Evolutionary conservation across 805 yeast genomes (phyloP).

Genomic region (Sugiyamaella smithiae): DNA sequence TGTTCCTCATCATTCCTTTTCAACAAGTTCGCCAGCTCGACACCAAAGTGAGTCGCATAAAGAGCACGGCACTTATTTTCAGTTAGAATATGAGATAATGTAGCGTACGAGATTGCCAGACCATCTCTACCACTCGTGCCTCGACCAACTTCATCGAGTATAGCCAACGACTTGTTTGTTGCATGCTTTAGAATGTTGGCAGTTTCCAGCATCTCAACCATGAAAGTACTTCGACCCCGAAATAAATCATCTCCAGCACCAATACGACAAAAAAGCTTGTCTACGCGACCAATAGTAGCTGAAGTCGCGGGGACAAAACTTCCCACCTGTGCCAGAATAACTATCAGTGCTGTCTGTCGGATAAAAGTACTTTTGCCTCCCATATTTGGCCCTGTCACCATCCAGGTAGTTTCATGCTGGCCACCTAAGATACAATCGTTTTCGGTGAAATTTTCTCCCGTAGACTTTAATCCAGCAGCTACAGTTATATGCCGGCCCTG

Average conservation of each 20-base stretch:
- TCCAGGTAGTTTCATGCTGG: conserved; percentile 40
- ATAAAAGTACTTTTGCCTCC: conserved; percentile 83
- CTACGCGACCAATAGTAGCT: conserved; percentile 68
- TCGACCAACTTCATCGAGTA: conserved; percentile 85
- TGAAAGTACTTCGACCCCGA: conserved; percentile 80
- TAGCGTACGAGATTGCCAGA: conserved; percentile 76
- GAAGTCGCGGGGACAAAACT: conserved; percentile 65
- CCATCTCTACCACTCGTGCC: conserved; percentile 89
- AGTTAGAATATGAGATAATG: conserved; percentile 53
- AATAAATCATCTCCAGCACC: conserved; percentile 77
- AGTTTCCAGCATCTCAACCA: conserved; percentile 91
- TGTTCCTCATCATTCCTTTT: conserved; percentile 27
- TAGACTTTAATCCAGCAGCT: conserved; percentile 60
- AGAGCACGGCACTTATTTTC: conserved; percentile 64
- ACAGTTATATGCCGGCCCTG: conserved; percentile 86
- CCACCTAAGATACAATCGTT: conserved; percentile 39
- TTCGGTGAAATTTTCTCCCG: conserved; percentile 49
- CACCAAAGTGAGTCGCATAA: conserved; percentile 88
- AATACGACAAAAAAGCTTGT: conserved; percentile 73
- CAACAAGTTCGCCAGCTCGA: conserved; percentile 47
- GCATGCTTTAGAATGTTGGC: conserved; percentile 64
- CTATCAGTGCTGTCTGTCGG: conserved; percentile 65
- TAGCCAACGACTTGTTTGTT: conserved; percentile 64
- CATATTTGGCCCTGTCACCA: conserved; percentile 90
- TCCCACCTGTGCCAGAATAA: conserved; percentile 73